Percentiles rank a stretch among this genome's conserved stretches.
Evolutionary conservation across 331 rosid species (phyloP).

Genomic region (Malus hybrid): DNA sequence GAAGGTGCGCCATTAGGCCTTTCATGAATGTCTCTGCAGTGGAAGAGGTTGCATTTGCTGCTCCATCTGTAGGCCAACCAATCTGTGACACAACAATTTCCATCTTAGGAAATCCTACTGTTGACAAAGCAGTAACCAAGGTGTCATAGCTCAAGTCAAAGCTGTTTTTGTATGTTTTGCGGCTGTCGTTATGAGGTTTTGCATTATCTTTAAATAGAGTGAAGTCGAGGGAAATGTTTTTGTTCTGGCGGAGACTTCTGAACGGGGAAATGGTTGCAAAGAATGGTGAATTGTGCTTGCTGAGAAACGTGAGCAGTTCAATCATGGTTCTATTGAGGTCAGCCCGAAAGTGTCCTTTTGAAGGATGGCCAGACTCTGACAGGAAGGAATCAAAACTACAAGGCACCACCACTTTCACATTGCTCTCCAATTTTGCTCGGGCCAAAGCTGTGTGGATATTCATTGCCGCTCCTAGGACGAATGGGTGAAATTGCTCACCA

Average conservation of each 20-base stretch:
- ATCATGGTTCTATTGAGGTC: conserved; percentile 77
- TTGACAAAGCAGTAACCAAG: conserved; percentile 45
- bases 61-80: conserved; percentile 98
- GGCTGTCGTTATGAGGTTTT: conserved; percentile 48
- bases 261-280: conserved; percentile 77
- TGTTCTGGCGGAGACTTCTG: conserved; percentile 42
- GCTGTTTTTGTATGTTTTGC: conserved; percentile 61
- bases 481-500: conserved; percentile 69
- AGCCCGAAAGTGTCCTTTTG: conserved; percentile 61
- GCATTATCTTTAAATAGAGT: conserved; percentile 64
- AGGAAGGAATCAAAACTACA: conserved; percentile 78
- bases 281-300: conserved; percentile 62
- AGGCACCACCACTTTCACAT: conserved; percentile 84
- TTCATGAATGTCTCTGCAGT: conserved; percentile 71
- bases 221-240: conserved; percentile 68
- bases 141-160: conserved; percentile 74
- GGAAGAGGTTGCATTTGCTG: conserved; percentile 51
- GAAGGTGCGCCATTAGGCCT: conserved; percentile 65
- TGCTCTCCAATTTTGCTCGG: conserved; percentile 55
- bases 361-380: conserved; percentile 51
- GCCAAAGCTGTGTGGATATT: conserved; percentile 64
- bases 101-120: conserved; percentile 50
- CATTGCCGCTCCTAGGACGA: conserved; percentile 60
- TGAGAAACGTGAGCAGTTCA: conserved; percentile 74
- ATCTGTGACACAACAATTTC: conserved; percentile 68